These are phyloP conservation scores for Leishmania arabica DNA, from an alignment of 208 protist species.

Conservation along the genomic window DNA sequence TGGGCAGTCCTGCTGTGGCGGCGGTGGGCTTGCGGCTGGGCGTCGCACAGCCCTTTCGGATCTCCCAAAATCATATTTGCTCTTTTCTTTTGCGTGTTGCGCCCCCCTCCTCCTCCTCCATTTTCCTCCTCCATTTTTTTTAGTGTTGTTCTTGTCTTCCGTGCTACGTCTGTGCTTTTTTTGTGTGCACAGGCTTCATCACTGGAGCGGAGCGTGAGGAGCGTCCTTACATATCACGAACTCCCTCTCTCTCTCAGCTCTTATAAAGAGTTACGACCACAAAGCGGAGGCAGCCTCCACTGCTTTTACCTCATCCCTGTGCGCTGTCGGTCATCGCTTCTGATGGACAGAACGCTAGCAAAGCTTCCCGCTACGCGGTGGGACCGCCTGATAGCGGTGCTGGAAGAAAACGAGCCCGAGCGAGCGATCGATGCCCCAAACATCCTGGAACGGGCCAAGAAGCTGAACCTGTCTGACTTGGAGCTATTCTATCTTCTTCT, in stretches of 20 bases:
- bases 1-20: too few species aligned
- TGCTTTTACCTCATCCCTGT: not conserved
- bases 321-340: not conserved
- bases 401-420: slow-evolving; percentile 53
- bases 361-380: slow-evolving; percentile 44
- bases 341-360: slow-evolving; percentile 5
- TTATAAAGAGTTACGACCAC: not conserved
- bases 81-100: not conserved
- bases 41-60: not conserved
- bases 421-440: slow-evolving; percentile 49
- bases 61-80: not conserved
- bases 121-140: not conserved
- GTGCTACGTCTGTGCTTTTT: not conserved
- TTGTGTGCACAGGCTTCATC: not conserved
- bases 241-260: not conserved
- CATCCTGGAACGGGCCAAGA: slow-evolving; percentile 50
- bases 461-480: slow-evolving; percentile 41
- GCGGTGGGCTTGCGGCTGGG: not conserved
- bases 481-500: slow-evolving; percentile 49
- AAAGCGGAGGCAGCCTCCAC: not conserved
- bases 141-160: not conserved
- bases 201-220: not conserved
- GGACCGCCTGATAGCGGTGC: slow-evolving; percentile 52
- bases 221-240: not conserved
- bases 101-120: not conserved